A percentile compares a stretch with the other conserved stretches of the same genome.
Evolutionary conservation across 2,329 filamentous ascomycete species (phyloP).

Genomic region (Monilinia aucupariae): DNA sequence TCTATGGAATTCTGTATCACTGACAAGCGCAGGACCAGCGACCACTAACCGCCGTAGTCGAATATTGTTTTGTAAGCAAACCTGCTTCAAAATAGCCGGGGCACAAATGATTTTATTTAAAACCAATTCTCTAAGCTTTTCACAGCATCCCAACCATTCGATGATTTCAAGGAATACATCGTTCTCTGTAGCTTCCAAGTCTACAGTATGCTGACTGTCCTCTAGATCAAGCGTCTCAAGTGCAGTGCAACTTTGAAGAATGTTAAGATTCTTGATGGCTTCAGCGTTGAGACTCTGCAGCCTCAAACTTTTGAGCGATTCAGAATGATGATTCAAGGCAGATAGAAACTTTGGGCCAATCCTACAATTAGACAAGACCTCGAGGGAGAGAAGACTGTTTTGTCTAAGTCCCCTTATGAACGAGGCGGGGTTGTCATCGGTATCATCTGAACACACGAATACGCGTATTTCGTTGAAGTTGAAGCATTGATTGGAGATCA

Average conservation of each 20-base stretch:
- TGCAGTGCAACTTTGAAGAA: slow-evolving; percentile 44
- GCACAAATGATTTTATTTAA: slow-evolving; percentile 48
- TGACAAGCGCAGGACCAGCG: slow-evolving; percentile 43
- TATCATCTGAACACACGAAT: slow-evolving; percentile 38
- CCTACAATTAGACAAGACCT: slow-evolving; percentile 50
- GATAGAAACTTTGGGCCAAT: slow-evolving; percentile 51
- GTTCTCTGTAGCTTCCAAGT: slow-evolving; percentile 47
- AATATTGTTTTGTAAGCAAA: slow-evolving; percentile 44
- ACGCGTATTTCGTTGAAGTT: slow-evolving; percentile 56
- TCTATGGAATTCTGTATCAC: slow-evolving; percentile 47
- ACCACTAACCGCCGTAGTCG: slow-evolving; percentile 45
- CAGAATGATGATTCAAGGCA: slow-evolving; percentile 47
- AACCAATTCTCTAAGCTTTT: slow-evolving; percentile 44
- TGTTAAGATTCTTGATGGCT: slow-evolving; percentile 44
- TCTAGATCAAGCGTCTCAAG: slow-evolving; percentile 45
- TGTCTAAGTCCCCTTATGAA: slow-evolving; percentile 53
- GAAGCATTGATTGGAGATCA: slow-evolving; percentile 54
- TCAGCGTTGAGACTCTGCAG: slow-evolving; percentile 44
- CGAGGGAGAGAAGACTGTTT: slow-evolving; percentile 54
- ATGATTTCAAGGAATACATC: slow-evolving; percentile 48
- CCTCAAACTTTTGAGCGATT: slow-evolving; percentile 50
- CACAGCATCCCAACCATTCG: slow-evolving; percentile 51
- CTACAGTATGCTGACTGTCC: slow-evolving; percentile 40
- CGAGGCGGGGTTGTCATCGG: slow-evolving; percentile 50
- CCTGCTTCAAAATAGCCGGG: slow-evolving; percentile 46